Base-by-base conservation (phyloP, 1,284 basidiomycete genomes). In the Cryptococcus sp. region DNA sequence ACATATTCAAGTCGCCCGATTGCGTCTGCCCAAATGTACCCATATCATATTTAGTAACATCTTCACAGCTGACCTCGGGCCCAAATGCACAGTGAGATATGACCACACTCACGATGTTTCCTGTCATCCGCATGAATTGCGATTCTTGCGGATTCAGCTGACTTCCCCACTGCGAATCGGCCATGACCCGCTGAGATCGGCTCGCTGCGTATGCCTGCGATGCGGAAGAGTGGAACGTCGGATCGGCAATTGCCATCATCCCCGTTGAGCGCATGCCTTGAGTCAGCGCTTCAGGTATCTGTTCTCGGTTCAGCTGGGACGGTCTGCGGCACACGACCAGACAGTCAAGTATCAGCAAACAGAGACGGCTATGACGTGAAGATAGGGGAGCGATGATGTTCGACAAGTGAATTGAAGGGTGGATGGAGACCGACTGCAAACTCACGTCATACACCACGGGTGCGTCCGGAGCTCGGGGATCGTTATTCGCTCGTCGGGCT, bases 391-490 rank as follows among this genome's bases (percentile, higher is more conserved):
- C 10, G 30, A 10, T 35, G 30, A 8, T 35, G 8, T 13, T 16
- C 30, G 41, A 10, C 8, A 10, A 35, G 30, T 35, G 13, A 2
- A 5, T 13, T 35, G 30, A 8, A 3, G 8, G 13, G 2, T 10
- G 30, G 30, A 35, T 8, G 30, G 2, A 35, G 30, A 35, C 30
- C 30, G 30, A 8, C 13, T 10, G 30, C 7, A 61, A 35, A 68
- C 81, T 56, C 74, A 88, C 89, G 86, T 84, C 63, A 82, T 83
- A 68, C 85, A 86, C 94, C 94, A 98, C 0, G 86, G 85, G 75
- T 95, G 90, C 5, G 79, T 69, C 59, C 83, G 83, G 17, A 92
- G 84, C 40, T 91, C 86, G 1, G 81, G 69, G 23, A 97, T 82
- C 0, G 85, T 88, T 73, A 91, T 82, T 6, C 95, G 83, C 55